Evolutionary conservation across 2,329 filamentous ascomycete species (phyloP).

Genomic region (Aspergillus sclerotialis): DNA sequence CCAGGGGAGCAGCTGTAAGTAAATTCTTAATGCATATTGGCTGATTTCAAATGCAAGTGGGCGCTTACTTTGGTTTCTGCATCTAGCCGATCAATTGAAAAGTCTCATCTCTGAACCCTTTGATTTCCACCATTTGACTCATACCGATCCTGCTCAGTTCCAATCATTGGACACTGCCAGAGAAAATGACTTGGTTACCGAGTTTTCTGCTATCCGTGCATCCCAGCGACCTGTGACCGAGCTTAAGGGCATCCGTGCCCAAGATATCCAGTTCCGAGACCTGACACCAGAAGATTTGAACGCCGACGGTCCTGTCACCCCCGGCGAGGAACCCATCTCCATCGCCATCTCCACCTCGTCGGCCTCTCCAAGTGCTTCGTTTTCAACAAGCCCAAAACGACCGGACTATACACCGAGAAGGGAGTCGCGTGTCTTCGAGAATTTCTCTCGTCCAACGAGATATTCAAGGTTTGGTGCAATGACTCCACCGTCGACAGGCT

Average conservation of each 20-base stretch:
- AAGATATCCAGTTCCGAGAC: constrained; percentile 37
- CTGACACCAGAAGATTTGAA: constrained; percentile 26
- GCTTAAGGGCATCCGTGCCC: constrained; percentile 47
- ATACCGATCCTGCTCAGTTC: constrained; percentile 51
- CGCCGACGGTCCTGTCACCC: constrained; percentile 14
- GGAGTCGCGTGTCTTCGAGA: constrained; percentile 41
- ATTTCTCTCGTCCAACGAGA: constrained; percentile 45
- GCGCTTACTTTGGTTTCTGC: constrained; percentile 3
- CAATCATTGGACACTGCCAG: constrained; percentile 45
- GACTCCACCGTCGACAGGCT: constrained; percentile 32
- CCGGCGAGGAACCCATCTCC: constrained; percentile 13
- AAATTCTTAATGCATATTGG: no score
- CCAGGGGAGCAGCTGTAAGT: constrained; percentile 31
- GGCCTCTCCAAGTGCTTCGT: constrained; percentile 20
- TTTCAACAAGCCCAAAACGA: constrained; percentile 16
- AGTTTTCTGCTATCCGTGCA: constrained; percentile 48
- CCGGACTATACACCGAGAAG: constrained; percentile 15
- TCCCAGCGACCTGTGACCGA: constrained; percentile 44
- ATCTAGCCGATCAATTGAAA: constrained; percentile 37
- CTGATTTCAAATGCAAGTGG: neutral
- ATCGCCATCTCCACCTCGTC: constrained; percentile 23
- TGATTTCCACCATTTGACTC: constrained; percentile 58
- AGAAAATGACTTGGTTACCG: constrained; percentile 45
- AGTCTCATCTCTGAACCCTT: constrained; percentile 54
- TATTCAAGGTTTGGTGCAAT: constrained; percentile 33